phyloP scores from a whole-genome alignment of 768 basidiomycete species.

The Phaeotremella fagi region DNA sequence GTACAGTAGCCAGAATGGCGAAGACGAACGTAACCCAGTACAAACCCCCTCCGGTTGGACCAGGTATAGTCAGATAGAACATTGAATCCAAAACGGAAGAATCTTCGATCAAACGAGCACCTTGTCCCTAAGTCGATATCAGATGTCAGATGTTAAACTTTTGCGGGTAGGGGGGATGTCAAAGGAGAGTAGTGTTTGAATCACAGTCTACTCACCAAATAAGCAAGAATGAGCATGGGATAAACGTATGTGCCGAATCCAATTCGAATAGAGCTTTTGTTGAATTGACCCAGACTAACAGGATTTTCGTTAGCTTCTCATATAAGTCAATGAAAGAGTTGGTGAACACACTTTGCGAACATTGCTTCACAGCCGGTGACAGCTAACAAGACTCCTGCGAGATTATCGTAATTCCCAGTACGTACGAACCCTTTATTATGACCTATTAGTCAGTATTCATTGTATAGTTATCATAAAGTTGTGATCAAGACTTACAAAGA shows the following conservation, averaged over 20 bases:
- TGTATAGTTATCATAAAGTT: no score
- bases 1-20: slow-evolving; percentile 61
- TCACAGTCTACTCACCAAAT: slow-evolving; percentile 49
- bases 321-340: not conserved
- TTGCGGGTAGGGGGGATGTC: no score
- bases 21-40: slow-evolving; percentile 68
- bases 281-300: slow-evolving; percentile 63
- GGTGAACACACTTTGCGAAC: not conserved
- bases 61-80: slow-evolving; percentile 66
- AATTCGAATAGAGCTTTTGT: slow-evolving; percentile 58
- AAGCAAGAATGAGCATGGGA: slow-evolving; percentile 60
- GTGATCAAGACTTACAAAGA: slow-evolving; percentile 55
- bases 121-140: slow-evolving; percentile 54
- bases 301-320: not conserved
- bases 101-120: slow-evolving; percentile 58
- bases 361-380: slow-evolving; percentile 63
- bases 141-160: not conserved
- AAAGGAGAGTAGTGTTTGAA: no score
- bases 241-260: slow-evolving; percentile 57
- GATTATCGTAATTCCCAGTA: slow-evolving; percentile 59
- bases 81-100: slow-evolving; percentile 56
- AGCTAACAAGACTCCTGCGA: slow-evolving; percentile 62
- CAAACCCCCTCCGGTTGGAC: slow-evolving; percentile 54
- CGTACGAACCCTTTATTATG: slow-evolving; percentile 58
- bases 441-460: not conserved